Evolutionary conservation across 257 asterid species (phyloP).

Genomic region (Haberlea rhodopensis): DNA sequence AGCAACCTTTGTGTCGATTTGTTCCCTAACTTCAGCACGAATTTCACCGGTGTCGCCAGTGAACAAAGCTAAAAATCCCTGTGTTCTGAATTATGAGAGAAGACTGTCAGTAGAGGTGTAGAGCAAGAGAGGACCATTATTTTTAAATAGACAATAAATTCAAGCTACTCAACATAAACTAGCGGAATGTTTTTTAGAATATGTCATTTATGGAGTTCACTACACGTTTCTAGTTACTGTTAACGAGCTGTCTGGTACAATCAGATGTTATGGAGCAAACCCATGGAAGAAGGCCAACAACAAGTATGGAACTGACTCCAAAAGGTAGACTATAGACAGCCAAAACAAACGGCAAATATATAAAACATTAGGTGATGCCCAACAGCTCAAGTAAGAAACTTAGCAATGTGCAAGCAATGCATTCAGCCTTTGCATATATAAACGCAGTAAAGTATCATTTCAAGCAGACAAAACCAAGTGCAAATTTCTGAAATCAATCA

Average conservation of each 20-base stretch:
- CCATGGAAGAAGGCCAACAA: background rate
- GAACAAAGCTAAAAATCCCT: slow-evolving; percentile 87
- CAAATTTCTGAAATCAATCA: background rate
- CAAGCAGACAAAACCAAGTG: background rate
- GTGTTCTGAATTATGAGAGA: slow-evolving; percentile 58
- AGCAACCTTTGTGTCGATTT: slow-evolving; percentile 92
- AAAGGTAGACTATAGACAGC: background rate
- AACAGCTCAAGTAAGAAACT: too few species aligned
- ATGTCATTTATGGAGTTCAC: background rate
- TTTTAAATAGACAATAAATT: background rate
- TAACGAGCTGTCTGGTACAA: background rate
- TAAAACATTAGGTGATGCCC: too few species aligned
- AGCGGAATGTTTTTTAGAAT: background rate
- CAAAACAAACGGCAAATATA: too few species aligned
- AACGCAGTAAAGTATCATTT: background rate
- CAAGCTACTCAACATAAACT: background rate
- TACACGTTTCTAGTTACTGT: background rate
- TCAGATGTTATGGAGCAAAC: slow-evolving; percentile 1
- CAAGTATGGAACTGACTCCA: background rate
- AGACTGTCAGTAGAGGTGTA: background rate
- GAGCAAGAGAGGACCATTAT: slow-evolving; percentile 7
- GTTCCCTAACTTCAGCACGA: slow-evolving; percentile 94
- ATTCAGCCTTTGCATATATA: background rate
- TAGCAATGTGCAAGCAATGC: background rate
- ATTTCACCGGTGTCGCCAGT: slow-evolving; percentile 94